phyloP scores from a whole-genome alignment of 2,329 filamentous ascomycete species.

The Chlorencoelia australis region DNA sequence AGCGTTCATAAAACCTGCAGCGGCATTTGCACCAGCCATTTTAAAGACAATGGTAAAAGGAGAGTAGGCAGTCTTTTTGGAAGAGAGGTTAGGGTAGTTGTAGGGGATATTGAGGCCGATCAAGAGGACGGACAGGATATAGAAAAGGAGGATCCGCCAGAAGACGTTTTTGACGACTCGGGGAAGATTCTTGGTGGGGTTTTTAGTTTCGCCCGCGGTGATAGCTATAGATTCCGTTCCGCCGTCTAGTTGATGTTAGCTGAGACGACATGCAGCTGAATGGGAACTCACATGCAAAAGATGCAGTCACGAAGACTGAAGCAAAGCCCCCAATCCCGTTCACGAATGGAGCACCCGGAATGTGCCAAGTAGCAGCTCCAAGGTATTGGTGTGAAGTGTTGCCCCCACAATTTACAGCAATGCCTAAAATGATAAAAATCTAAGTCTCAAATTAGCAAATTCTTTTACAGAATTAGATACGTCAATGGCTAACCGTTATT shows the following conservation, averaged over 20 bases:
- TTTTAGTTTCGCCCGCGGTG: slow-evolving; percentile 55
- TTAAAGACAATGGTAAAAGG: slow-evolving; percentile 54
- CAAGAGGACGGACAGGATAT: slow-evolving; percentile 40
- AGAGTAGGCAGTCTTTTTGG: slow-evolving; percentile 36
- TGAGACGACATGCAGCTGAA: not conserved
- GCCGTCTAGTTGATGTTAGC: slow-evolving; percentile 29
- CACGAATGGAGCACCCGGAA: slow-evolving; percentile 53
- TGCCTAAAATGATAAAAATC: slow-evolving; percentile 54
- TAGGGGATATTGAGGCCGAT: slow-evolving; percentile 52
- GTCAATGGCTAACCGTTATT: slow-evolving; percentile 32
- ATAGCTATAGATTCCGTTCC: slow-evolving; percentile 57
- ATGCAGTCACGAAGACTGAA: slow-evolving; percentile 52
- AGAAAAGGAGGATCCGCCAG: slow-evolving; percentile 41
- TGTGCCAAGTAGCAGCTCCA: slow-evolving; percentile 46
- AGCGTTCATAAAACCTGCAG: slow-evolving; percentile 50
- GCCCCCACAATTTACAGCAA: slow-evolving; percentile 48
- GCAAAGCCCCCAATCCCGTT: slow-evolving; percentile 56
- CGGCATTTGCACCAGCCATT: slow-evolving; percentile 42
- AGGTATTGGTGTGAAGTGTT: slow-evolving; percentile 45
- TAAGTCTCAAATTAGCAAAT: slow-evolving; percentile 15
- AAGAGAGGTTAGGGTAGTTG: slow-evolving; percentile 35
- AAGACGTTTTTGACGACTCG: slow-evolving; percentile 56
- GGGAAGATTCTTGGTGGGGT: slow-evolving; percentile 50
- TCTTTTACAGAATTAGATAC: not conserved
- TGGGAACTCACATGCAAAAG: slow-evolving; percentile 44